phyloP scores from a whole-genome alignment of 2,329 filamentous ascomycete species.

The Pseudogymnoascus sp. region DNA sequence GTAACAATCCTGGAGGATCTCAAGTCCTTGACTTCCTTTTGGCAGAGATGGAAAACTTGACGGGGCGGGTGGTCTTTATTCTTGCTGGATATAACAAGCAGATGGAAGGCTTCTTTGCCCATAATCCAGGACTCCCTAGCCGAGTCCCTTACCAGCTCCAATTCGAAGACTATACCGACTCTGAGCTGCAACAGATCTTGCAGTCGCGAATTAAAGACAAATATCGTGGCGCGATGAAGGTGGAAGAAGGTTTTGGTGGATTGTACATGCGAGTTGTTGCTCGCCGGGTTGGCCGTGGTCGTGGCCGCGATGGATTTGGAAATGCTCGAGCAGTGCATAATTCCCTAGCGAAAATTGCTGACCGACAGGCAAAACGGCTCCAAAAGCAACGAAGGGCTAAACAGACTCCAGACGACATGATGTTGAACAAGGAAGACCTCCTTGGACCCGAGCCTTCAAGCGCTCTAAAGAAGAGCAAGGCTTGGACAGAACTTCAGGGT shows the following conservation, averaged over 20 bases:
- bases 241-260: too few relatives aligned
- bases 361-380: too few relatives aligned
- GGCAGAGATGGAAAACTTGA: not conserved
- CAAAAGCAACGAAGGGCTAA: too few relatives aligned
- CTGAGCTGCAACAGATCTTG: not conserved
- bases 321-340: too few relatives aligned
- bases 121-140: not conserved
- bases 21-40: not conserved
- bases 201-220: too few relatives aligned
- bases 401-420: not conserved
- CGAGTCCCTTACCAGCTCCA: not conserved
- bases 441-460: not conserved
- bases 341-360: too few relatives aligned
- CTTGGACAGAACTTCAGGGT: not conserved
- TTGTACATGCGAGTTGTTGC: too few relatives aligned
- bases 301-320: too few relatives aligned
- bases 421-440: not conserved
- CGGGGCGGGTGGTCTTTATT: not conserved
- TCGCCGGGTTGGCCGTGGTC: too few relatives aligned
- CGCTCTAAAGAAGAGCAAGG: not conserved
- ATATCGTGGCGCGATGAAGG: too few relatives aligned
- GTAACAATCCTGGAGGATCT: not conserved
- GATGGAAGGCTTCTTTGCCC: not conserved
- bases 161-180: not conserved
- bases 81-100: not conserved